Evolutionary conservation across 768 basidiomycete species (phyloP), one percentile per base, ranked within the genome.

Genomic region (Strobilomyces echinocephalus): DNA sequence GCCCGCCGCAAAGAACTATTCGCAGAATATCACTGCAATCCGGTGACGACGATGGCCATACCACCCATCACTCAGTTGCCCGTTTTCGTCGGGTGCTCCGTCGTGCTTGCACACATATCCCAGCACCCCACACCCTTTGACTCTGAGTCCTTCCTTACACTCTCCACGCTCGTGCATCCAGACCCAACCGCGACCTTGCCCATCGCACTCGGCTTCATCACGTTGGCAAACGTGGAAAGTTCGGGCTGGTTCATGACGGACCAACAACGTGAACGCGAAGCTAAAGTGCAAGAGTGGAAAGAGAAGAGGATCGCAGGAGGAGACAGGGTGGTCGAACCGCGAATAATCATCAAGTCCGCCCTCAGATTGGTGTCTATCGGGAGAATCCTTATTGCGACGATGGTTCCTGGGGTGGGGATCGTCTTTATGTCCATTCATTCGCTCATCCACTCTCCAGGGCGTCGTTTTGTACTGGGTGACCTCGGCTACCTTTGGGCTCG

Each of bases 201-300:
- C 3, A 82, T 91, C 47, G 70, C 79, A 3, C 74, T 91, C 20
- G 90, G 90, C 8, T 67, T 91, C 43, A 65, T 89, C 38, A 88
- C 87, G 10, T 75, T 91, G 74, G 85, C 85, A 2, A 91, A 90
- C 57, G 85, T 89, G 11, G 90, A 92, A 63, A 83, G 85, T 8
- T 79, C 83, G 34, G 79, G 79, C 38, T 90, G 87, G 88, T 79
- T 90, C 55, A 74, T 84, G 72, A 80, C 76, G 31, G 75, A 82
- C 5, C 78, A 76, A 15, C 80, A 82, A 57, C 76, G 74, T 36
- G 76, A 79, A 61, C 78, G 77, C 39, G 71, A 77, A 51, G 74
- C 74, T 50, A 69, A 72, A 35, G 72, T 77, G 31, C 76, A 80
- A 56, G 73, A 77, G 54, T 72, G 74, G 63, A 77, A 73, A 46